A percentile compares a stretch with the other conserved stretches of the same genome.
phyloP scores from a whole-genome alignment of 257 asterid genomes.

The Solanum ossicruentum region DNA sequence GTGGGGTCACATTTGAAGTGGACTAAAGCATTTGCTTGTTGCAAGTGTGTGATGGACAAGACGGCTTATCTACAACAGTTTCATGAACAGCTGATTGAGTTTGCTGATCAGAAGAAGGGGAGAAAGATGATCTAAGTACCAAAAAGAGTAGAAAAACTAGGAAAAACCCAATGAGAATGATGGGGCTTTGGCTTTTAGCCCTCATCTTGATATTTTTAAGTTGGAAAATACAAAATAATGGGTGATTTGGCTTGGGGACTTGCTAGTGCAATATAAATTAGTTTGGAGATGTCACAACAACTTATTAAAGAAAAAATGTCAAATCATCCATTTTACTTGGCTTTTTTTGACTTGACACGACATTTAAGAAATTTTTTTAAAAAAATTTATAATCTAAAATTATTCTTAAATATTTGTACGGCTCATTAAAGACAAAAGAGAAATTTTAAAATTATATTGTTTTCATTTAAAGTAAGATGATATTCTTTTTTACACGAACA shows the following conservation, averaged over 20 bases:
- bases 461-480: too few relatives aligned
- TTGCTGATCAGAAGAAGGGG: constrained; percentile 3
- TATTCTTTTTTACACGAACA: too few relatives aligned
- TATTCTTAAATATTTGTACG: too few relatives aligned
- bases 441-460: too few relatives aligned
- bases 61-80: not conserved
- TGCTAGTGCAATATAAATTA: not conserved
- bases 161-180: constrained; percentile 28
- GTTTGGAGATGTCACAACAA: not conserved
- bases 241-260: not conserved
- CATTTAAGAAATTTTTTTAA: too few relatives aligned
- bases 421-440: too few relatives aligned
- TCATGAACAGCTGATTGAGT: not conserved
- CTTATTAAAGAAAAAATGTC: not conserved
- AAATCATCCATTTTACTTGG: not conserved
- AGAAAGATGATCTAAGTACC: constrained; percentile 29
- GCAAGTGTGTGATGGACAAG: constrained; percentile 20
- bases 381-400: too few relatives aligned
- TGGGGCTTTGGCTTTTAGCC: constrained; percentile 15
- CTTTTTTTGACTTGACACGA: too few relatives aligned
- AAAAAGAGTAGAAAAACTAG: constrained; percentile 35
- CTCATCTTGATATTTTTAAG: constrained; percentile 15
- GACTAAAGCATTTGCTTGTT: constrained; percentile 43
- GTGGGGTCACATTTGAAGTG: too few relatives aligned
- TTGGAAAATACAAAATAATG: not conserved